phyloP scores from a whole-genome alignment of 805 yeast genomes.

The Ogataea methylovora region DNA sequence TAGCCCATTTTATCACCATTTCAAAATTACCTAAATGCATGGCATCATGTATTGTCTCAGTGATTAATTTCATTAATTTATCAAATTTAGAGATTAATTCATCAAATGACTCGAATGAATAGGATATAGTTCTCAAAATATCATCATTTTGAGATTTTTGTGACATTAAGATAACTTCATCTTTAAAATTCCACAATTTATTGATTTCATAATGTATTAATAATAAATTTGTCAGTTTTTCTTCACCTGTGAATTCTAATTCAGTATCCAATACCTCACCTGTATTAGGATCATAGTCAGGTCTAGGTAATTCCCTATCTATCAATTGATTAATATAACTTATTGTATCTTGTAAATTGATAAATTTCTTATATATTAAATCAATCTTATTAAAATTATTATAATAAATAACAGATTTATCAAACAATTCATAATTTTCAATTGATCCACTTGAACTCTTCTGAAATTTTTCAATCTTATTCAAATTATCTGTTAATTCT shows the following conservation, averaged over 20 bases:
- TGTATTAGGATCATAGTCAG: constrained; percentile 12
- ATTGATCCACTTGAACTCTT: constrained; percentile 53
- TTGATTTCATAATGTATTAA: constrained; percentile 64
- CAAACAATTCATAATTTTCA: constrained; percentile 60
- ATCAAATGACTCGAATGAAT: constrained; percentile 41
- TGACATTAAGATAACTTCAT: constrained; percentile 58
- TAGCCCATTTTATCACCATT: constrained; percentile 63
- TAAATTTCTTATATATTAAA: constrained; percentile 54
- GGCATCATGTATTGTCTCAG: constrained; percentile 59
- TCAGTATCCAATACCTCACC: too few species aligned
- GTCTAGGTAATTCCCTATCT: constrained; percentile 29
- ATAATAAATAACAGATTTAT: constrained; percentile 57
- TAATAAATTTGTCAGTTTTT: constrained; percentile 47
- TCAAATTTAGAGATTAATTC: constrained; percentile 53
- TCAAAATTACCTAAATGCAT: constrained; percentile 61
- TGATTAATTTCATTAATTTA: constrained; percentile 52
- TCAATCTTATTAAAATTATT: constrained; percentile 68
- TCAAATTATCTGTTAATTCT: constrained; percentile 37
- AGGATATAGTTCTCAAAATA: constrained; percentile 55
- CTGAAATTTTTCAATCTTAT: constrained; percentile 40
- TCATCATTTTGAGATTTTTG: constrained; percentile 38
- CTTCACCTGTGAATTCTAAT: constrained; percentile 36
- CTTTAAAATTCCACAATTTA: constrained; percentile 69
- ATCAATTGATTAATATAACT: constrained; percentile 45
- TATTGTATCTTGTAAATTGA: constrained; percentile 44